Percentiles rank a stretch among this genome's conserved stretches.
Evolutionary conservation across 139 green algal genomes (phyloP).

Genomic region (Chlorella sorokiniana): DNA sequence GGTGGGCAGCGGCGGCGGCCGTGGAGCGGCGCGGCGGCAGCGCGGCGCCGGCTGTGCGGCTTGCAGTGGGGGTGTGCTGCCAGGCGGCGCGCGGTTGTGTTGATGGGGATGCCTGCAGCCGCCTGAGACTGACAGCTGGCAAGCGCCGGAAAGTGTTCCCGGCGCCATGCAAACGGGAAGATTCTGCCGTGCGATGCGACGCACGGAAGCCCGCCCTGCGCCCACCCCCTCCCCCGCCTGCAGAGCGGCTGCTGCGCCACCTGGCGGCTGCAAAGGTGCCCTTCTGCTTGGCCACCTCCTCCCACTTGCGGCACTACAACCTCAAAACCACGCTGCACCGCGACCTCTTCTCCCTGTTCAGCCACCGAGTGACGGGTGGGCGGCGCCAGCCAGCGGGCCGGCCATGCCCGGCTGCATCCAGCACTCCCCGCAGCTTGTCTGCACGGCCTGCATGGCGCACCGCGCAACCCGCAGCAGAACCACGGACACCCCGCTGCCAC

Average conservation of each 20-base stretch:
- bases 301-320: conserved; percentile 66
- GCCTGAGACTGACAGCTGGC: no score
- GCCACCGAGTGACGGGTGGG: conserved; percentile 60
- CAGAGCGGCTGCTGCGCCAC: conserved; percentile 76
- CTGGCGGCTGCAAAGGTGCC: conserved; percentile 63
- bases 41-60: neutral
- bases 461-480: no score
- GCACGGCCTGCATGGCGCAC: neutral
- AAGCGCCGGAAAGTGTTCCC: no score
- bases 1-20: neutral
- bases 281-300: conserved; percentile 80
- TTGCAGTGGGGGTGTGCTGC: neutral
- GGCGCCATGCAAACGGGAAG: no score
- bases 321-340: conserved; percentile 79
- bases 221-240: neutral
- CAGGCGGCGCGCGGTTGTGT: neutral
- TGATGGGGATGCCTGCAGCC: no score
- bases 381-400: neutral
- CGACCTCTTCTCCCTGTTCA: conserved; percentile 73
- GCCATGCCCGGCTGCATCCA: no score
- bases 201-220: neutral
- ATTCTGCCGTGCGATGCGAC: neutral
- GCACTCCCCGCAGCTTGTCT: no score
- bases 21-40: no score
- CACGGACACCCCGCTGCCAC: no score